phyloP scores from a whole-genome alignment of 2,329 filamentous ascomycete genomes.

The Stachybotrys echinatus region DNA sequence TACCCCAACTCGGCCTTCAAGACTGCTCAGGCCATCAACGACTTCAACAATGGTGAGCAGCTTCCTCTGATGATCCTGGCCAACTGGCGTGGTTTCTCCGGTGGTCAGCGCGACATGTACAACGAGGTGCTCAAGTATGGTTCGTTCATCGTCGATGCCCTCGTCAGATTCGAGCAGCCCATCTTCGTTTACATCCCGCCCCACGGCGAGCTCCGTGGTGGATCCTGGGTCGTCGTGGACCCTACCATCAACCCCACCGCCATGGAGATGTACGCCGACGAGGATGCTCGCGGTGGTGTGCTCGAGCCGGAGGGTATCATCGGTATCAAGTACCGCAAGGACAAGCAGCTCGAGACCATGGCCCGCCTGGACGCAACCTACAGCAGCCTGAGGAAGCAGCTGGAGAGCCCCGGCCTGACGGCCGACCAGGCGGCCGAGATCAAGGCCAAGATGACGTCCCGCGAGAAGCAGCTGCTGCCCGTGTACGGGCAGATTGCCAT shows the following conservation, averaged over 20 bases:
- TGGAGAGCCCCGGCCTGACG: conserved; percentile 56
- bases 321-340: conserved; percentile 96
- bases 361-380: conserved; percentile 84
- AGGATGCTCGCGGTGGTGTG: conserved; percentile 91
- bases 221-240: conserved; percentile 98
- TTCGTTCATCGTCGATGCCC: conserved; percentile 96
- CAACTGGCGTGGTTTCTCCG: conserved; percentile 99
- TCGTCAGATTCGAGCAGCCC: conserved; percentile 97
- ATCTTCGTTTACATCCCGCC: conserved; percentile 99
- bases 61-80: conserved; percentile 97
- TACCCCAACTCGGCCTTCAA: conserved; percentile 99
- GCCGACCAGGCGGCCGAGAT: conserved; percentile 72
- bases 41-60: conserved; percentile 99
- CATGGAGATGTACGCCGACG: conserved; percentile 99
- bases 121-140: conserved; percentile 99
- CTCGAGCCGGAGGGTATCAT: conserved; percentile 97
- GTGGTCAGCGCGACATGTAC: conserved; percentile 99
- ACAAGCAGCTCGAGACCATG: conserved; percentile 98
- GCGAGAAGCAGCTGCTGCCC: conserved; percentile 84
- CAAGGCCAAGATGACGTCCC: conserved; percentile 77
- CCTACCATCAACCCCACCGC: conserved; percentile 93
- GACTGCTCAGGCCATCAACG: conserved; percentile 96
- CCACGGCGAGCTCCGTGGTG: conserved; percentile 92
- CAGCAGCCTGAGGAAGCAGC: conserved; percentile 74
- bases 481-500: conserved; percentile 94